These are phyloP conservation scores for Trichoderma sp. DNA, from an alignment of 2,329 filamentous ascomycete species.

Conservation along the genomic window DNA sequence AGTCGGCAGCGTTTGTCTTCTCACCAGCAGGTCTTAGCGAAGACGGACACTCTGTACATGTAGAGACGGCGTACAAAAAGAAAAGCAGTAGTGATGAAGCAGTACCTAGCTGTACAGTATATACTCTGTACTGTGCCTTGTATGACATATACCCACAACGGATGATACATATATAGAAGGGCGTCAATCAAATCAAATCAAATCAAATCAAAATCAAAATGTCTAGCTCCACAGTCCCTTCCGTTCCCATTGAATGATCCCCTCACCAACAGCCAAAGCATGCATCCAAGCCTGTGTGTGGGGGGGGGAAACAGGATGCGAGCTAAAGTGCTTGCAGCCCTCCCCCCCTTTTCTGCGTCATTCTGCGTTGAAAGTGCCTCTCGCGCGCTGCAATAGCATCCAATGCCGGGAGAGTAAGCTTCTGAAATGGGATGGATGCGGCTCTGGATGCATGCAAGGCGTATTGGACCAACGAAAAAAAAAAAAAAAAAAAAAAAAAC, in stretches of 20 bases:
- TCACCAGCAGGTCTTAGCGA: not conserved
- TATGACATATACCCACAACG: slow-evolving; percentile 6
- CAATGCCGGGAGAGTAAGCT: not conserved
- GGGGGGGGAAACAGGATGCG: not conserved
- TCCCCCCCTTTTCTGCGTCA: not conserved
- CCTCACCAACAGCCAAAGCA: not conserved
- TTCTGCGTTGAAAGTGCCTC: not conserved
- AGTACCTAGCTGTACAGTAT: not conserved
- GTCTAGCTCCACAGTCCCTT: not conserved
- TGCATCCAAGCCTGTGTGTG: not conserved
- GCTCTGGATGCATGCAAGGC: not conserved
- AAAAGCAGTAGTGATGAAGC: not conserved
- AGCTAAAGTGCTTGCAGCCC: not conserved
- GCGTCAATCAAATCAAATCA: not conserved
- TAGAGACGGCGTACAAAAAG: not conserved
- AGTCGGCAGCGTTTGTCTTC: not conserved
- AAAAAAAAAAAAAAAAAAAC: no score
- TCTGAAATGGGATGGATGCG: not conserved
- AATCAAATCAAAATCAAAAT: not conserved
- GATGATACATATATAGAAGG: not conserved
- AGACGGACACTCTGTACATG: not conserved
- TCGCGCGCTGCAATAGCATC: not conserved
- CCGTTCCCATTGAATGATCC: not conserved
- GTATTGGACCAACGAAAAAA: not conserved
- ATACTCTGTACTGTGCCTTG: not conserved